Evolutionary conservation across 1,139 yeast species (phyloP).

Genomic region (Pichia sp.): DNA sequence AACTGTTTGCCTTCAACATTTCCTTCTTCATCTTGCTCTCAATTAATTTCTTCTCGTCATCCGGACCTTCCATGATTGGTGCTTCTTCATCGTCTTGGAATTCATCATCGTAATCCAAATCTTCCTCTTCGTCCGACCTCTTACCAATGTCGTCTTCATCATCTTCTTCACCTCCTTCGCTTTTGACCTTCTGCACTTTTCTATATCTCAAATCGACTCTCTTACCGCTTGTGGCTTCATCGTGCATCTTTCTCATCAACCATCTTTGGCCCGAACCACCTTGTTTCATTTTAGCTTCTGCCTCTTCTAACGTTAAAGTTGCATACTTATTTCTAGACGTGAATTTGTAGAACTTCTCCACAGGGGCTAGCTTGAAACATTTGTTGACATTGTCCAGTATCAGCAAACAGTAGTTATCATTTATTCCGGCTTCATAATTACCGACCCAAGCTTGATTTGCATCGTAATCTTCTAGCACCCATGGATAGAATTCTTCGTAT

Average conservation of each 20-base stretch:
- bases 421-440: constrained; percentile 82
- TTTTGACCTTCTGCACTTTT: constrained; percentile 38
- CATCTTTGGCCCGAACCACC: constrained; percentile 84
- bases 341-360: constrained; percentile 88
- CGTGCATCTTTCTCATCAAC: constrained; percentile 89
- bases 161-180: constrained; percentile 51
- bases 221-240: constrained; percentile 42
- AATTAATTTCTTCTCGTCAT: constrained; percentile 84
- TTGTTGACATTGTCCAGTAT: constrained; percentile 78
- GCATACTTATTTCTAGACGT: constrained; percentile 93
- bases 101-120: constrained; percentile 91
- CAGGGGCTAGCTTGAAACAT: constrained; percentile 82
- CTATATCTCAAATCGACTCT: constrained; percentile 46
- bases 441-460: constrained; percentile 95
- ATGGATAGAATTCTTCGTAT: constrained; percentile 94
- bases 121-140: constrained; percentile 77
- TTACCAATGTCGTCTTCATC: constrained; percentile 47
- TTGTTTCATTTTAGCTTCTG: constrained; percentile 84
- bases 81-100: constrained; percentile 99
- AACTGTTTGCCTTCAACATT: constrained; percentile 78
- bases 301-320: constrained; percentile 91
- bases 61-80: constrained; percentile 91
- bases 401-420: constrained; percentile 79
- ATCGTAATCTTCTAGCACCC: constrained; percentile 97
- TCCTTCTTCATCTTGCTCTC: constrained; percentile 86